Base-by-base conservation (phyloP, 2,329 filamentous ascomycete species). In the Tolypocladium tundrense region DNA sequence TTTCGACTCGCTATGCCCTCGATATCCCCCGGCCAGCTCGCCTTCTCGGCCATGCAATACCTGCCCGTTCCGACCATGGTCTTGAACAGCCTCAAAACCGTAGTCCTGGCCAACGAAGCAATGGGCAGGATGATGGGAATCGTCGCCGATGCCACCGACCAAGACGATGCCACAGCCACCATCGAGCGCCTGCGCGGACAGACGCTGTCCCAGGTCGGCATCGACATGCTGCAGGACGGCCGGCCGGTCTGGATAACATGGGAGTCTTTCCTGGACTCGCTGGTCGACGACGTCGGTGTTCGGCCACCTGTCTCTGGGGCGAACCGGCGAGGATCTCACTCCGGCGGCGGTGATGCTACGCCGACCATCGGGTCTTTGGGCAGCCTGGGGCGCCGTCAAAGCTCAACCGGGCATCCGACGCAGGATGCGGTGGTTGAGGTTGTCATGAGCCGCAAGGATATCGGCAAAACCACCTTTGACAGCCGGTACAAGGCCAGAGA, bases 61-160 rank as follows among this genome's bases (percentile, higher is more conserved):
- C 76, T 92, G 6, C 89, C 88, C 0, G 83, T 90, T 48, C 88
- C 88, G 0, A 70, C 90, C 5, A 69, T 91, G 41, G 84, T 92
- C 1, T 73, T 92, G 41, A 86, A 86, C 54, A 82, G 78, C 43
- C 67, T 82, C 42, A 91, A 91, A 70, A 88, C 85, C 0, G 80
- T 91, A 4, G 79, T 88, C 1, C 71, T 91, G 45, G 88, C 87
- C 39, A 92, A 92, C 65, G 87, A 91, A 63, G 85, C 88, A 24
- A 87, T 91, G 82, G 87, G 84, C 1, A 79, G 83, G 57, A 72
- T 92, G 64, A 72, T 92, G 27, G 86, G 84, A 4, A 75, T 88
- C 54, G 75, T 83, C 33, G 62, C 67, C 3, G 74, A 77, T 19
- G 68, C 70, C 35, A 64, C 72, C 4, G 72, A 71, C 33, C 71